Percentiles rank a stretch among this genome's conserved stretches.
phyloP scores from a whole-genome alignment of 106 monocot species.

The Alisma plantagoaquatica region DNA sequence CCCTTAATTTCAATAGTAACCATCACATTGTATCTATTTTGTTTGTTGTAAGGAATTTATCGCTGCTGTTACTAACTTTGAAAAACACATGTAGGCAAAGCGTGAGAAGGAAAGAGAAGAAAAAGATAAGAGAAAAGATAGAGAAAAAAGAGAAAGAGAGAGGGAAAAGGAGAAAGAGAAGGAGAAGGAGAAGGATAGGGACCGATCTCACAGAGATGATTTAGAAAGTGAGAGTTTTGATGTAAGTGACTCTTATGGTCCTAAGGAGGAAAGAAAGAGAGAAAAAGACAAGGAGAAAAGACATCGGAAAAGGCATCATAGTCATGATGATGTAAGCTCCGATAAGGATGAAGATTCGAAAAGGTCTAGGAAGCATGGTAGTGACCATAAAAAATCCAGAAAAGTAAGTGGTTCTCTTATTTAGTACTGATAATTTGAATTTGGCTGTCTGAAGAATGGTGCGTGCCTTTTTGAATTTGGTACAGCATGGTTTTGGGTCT shows the following conservation, averaged over 20 bases:
- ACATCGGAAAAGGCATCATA: conserved; percentile 80
- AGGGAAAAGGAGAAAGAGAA: conserved; percentile 62
- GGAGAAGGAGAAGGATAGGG: too few species aligned
- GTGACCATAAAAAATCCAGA: conserved; percentile 74
- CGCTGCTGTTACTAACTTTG: too few species aligned
- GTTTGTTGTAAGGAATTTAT: too few species aligned
- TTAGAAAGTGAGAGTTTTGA: conserved; percentile 43
- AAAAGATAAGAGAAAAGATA: conserved; percentile 39
- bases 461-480: too few species aligned
- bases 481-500: conserved; percentile 65
- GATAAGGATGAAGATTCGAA: conserved; percentile 88
- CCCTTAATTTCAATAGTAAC: too few species aligned
- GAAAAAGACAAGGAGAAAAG: conserved; percentile 92
- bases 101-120: conserved; percentile 72
- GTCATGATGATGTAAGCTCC: conserved; percentile 59
- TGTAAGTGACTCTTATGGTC: conserved; percentile 27
- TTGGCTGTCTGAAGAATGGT: too few species aligned
- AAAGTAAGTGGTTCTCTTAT: conserved; percentile 45
- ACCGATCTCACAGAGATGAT: conserved; percentile 54
- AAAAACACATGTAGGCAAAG: conserved; percentile 39
- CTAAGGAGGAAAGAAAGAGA: conserved; percentile 55
- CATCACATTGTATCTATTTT: too few species aligned
- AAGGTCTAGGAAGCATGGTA: conserved; percentile 71
- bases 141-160: conserved; percentile 52
- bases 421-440: too few species aligned